Conservation (phyloP, 1,284 basidiomycete species). For the Afroboletus lepidellus region DNA sequence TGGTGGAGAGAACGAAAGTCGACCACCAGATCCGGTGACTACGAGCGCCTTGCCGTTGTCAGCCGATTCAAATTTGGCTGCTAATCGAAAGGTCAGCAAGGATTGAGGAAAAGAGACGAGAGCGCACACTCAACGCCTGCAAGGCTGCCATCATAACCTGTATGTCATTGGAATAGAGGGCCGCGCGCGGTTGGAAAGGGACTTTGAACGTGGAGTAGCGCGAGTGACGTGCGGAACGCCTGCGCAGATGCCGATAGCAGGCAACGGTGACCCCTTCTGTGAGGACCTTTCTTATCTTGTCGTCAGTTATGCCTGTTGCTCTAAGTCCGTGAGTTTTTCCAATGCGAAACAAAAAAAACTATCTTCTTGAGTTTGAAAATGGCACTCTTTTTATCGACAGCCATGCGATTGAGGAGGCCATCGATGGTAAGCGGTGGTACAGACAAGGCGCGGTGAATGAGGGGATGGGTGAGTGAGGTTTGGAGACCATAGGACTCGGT, state of each 20-base stretch:
- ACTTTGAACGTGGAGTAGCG: conserved; percentile 95
- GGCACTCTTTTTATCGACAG: no score
- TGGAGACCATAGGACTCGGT: conserved; percentile 88
- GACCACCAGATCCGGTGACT: conserved; percentile 84
- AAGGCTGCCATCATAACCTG: no score
- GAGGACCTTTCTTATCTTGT: no score
- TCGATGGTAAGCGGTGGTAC: conserved; percentile 76
- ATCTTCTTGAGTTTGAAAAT: no score
- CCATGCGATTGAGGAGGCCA: conserved; percentile 83
- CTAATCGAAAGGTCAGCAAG: conserved; percentile 43
- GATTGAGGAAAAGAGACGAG: not conserved
- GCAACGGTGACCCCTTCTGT: conserved; percentile 42
- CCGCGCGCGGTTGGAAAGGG: conserved; percentile 93
- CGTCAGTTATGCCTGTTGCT: no score
- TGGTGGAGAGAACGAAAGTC: conserved; percentile 71
- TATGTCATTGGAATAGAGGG: no score
- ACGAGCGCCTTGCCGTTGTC: conserved; percentile 92
- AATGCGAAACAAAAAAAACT: conserved; percentile 33
- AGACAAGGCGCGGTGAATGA: conserved; percentile 46
- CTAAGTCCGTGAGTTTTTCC: conserved; percentile 61
- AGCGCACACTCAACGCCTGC: not conserved
- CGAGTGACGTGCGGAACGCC: conserved; percentile 57
- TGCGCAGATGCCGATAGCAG: not conserved
- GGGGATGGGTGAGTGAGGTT: conserved; percentile 72
- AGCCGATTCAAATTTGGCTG: conserved; percentile 92